A percentile compares a stretch with the other conserved stretches of the same genome.
These are phyloP conservation scores for Candida labiduridarum DNA, from an alignment of 1,139 yeast genomes.

Conservation along the genomic window DNA sequence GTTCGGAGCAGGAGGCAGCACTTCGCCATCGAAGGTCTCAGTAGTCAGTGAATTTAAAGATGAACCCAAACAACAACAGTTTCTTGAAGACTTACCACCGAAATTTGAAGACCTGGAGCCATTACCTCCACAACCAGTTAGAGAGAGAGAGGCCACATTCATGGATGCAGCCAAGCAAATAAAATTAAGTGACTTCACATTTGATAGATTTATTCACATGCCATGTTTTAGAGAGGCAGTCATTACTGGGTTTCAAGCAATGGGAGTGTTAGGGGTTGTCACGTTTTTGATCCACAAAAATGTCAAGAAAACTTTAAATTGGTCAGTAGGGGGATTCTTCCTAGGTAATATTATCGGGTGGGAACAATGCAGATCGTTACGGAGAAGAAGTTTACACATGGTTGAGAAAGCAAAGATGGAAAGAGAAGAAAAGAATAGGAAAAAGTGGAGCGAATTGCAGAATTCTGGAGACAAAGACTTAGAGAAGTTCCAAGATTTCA, in stretches of 20 bases:
- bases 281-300: conserved; percentile 71
- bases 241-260: conserved; percentile 82
- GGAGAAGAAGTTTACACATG: conserved; percentile 63
- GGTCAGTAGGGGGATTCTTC: conserved; percentile 83
- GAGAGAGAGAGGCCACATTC: conserved; percentile 23
- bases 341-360: conserved; percentile 84
- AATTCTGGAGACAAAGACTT: conserved; percentile 25
- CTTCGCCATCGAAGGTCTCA: conserved; percentile 29
- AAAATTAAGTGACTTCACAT: conserved; percentile 54
- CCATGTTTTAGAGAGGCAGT: conserved; percentile 94
- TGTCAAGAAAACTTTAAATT: conserved; percentile 64
- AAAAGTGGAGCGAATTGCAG: conserved; percentile 27
- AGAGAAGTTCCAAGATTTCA: conserved; percentile 30
- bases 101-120: conserved; percentile 42
- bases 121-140: conserved; percentile 8
- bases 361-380: conserved; percentile 84
- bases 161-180: conserved; percentile 35
- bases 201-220: conserved; percentile 58
- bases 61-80: conserved; percentile 21
- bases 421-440: conserved; percentile 40
- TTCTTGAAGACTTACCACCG: conserved; percentile 45
- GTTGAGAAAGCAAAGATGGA: conserved; percentile 62
- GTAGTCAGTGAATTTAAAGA: conserved; percentile 24
- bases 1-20: conserved; percentile 24
- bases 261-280: conserved; percentile 76